Percentiles rank a stretch among this genome's conserved stretches.
These are phyloP conservation scores for Coemansia sp. DNA, from an alignment of 192 early-diverging fungal species.

Conservation along the genomic window DNA sequence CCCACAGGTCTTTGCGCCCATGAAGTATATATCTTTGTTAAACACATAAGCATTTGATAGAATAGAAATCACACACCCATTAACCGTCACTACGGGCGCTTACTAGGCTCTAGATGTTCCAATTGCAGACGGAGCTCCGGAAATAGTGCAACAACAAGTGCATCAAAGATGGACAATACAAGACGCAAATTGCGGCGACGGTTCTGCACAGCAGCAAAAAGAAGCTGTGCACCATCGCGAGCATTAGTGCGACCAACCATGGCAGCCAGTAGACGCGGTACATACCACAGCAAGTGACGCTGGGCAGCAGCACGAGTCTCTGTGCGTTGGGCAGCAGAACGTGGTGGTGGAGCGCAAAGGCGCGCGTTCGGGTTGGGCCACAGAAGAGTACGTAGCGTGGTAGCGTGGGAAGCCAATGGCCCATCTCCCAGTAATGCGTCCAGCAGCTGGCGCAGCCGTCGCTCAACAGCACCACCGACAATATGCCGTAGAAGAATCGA, in stretches of 20 bases:
- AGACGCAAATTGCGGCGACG: constrained; percentile 75
- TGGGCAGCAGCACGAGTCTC: constrained; percentile 39
- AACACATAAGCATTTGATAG: too few species aligned
- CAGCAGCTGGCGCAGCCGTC: constrained; percentile 54
- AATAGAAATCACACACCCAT: too few species aligned
- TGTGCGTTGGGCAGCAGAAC: constrained; percentile 11
- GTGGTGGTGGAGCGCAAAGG: constrained; percentile 12
- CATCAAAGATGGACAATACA: constrained; percentile 74
- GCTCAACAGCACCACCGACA: constrained; percentile 83
- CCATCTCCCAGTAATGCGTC: constrained; percentile 28
- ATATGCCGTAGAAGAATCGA: constrained; percentile 83
- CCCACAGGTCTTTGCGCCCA: too few species aligned
- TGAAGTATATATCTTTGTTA: too few species aligned
- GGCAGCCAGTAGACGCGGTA: constrained; percentile 68
- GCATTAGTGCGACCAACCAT: constrained; percentile 87
- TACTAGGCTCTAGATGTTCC: background rate
- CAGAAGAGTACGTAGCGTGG: constrained; percentile 32
- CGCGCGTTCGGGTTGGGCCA: constrained; percentile 25
- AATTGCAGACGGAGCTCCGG: constrained; percentile 58
- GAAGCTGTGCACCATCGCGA: constrained; percentile 64
- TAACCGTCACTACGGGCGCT: too few species aligned
- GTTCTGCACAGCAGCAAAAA: constrained; percentile 74
- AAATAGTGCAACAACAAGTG: constrained; percentile 65
- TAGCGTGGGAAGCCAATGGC: constrained; percentile 20
- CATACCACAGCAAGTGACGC: constrained; percentile 57